Conservation (phyloP, 352 stramenopile species). For the Peronospora destructor region DNA sequence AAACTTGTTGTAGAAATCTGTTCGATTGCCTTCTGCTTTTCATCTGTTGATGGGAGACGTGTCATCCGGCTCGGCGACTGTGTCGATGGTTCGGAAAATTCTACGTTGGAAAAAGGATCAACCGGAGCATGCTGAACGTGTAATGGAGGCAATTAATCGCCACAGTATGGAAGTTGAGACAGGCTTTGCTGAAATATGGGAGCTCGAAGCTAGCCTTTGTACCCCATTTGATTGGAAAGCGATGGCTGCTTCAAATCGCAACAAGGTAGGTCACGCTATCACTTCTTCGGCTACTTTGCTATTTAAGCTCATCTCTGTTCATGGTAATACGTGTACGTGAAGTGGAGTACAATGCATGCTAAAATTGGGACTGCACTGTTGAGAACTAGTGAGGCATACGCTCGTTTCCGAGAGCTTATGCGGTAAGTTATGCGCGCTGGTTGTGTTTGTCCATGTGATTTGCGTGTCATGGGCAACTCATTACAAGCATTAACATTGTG, state of each 20-base stretch:
- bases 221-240: conserved; percentile 18
- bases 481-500: not conserved
- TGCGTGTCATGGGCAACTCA: not conserved
- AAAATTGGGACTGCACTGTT: conserved; percentile 39
- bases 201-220: conserved; percentile 16
- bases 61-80: conserved; percentile 86
- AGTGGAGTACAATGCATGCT: conserved; percentile 43
- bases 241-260: conserved; percentile 9
- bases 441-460: not conserved
- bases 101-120: conserved; percentile 37
- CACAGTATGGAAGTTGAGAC: conserved; percentile 35
- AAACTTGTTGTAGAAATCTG: conserved; percentile 35
- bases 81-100: conserved; percentile 82
- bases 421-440: conserved; percentile 33
- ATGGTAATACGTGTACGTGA: not conserved
- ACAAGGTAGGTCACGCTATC: conserved; percentile 22
- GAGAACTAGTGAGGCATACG: conserved; percentile 66
- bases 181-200: conserved; percentile 22
- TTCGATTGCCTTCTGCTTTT: conserved; percentile 60
- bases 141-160: conserved; percentile 32
- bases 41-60: conserved; percentile 94
- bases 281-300: not conserved
- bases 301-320: not conserved
- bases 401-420: conserved; percentile 69
- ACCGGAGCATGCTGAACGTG: conserved; percentile 21